phyloP scores from a whole-genome alignment of 2,329 filamentous ascomycete species.

The Aspergillus japonicus region DNA sequence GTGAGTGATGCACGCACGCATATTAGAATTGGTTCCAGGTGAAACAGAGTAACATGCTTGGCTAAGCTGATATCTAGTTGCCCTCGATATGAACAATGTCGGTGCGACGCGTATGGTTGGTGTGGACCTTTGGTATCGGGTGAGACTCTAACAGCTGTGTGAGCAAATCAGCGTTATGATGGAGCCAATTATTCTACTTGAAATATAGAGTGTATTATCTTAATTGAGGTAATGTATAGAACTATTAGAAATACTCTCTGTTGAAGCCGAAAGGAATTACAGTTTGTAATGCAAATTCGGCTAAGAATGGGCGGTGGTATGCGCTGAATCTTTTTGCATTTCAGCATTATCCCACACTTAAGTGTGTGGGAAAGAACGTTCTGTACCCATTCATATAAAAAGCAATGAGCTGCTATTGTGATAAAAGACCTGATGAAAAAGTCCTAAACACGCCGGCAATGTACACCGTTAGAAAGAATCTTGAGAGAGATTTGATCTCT shows the following conservation, averaged over 20 bases:
- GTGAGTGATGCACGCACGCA: slow-evolving; percentile 13
- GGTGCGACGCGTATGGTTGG: slow-evolving; percentile 32
- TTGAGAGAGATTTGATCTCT: neutral
- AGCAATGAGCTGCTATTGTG: neutral
- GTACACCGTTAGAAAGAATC: neutral
- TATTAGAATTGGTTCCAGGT: neutral
- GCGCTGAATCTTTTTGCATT: too few relatives aligned
- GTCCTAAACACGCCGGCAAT: neutral
- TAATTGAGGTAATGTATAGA: neutral
- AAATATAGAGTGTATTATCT: slow-evolving; percentile 8
- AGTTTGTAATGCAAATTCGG: too few relatives aligned
- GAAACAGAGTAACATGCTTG: neutral
- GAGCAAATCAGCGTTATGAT: neutral
- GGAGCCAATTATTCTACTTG: neutral
- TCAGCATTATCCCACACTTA: too few relatives aligned
- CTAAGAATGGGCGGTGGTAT: too few relatives aligned
- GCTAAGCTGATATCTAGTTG: slow-evolving; percentile 18
- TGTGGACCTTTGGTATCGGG: slow-evolving; percentile 30
- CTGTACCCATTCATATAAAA: too few relatives aligned
- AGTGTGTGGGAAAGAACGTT: too few relatives aligned
- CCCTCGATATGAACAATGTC: slow-evolving; percentile 30
- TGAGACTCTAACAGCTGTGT: slow-evolving; percentile 27
- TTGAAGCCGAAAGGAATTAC: too few relatives aligned
- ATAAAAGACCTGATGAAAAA: neutral
- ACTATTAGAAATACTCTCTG: too few relatives aligned